Base-by-base conservation (phyloP, 805 yeast genomes). In the Spathaspora hagerdaliae region DNA sequence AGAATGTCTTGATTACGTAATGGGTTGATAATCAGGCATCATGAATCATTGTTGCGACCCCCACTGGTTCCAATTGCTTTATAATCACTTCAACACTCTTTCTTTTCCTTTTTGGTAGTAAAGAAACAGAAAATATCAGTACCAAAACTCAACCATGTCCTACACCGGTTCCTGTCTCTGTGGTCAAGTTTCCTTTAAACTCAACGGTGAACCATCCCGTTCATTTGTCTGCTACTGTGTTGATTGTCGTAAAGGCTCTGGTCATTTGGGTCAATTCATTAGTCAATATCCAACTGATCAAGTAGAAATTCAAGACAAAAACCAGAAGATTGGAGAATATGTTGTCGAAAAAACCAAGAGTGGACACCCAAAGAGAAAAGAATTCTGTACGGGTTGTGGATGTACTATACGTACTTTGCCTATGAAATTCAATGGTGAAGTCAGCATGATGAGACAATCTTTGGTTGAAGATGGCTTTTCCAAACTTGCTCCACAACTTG, bases 161-260 rank as follows among this genome's bases (percentile, higher is more conserved):
- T 41, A 43, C 26, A n/a, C 41, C 31, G 50, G 50, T 11, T 32
- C 45, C 13, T 49, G 52, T 38, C 31, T 43, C 32, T 49, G 52
- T 32, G 52, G 50, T 19, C 36, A 45, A 11, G 42, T 46, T 19
- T 15, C 27, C 15, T 24, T 43, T 14, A 31, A 27, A 2, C 35
- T 43, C 31, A 36, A 2, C 7, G 44, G 48, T 27, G 45, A 40
- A n/a, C 50, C 52, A 31, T 26, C 32, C 7, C 36, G 24, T 27
- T 38, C 41, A 13, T 26, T 46, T 10, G 36, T 42, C 5, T 49
- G 52, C 29, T 49, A 46, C 39, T 49, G 52, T 32, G 9, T 35
- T 2, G 52, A 49, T 27, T 49, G 52, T 31, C 44, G 52, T 24
- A 49, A 49, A 44, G 52, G 52, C 8, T 42, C 52, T 12, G 52